Conservation (phyloP, 257 asterid genomes). For the Nemophila menziesii region DNA sequence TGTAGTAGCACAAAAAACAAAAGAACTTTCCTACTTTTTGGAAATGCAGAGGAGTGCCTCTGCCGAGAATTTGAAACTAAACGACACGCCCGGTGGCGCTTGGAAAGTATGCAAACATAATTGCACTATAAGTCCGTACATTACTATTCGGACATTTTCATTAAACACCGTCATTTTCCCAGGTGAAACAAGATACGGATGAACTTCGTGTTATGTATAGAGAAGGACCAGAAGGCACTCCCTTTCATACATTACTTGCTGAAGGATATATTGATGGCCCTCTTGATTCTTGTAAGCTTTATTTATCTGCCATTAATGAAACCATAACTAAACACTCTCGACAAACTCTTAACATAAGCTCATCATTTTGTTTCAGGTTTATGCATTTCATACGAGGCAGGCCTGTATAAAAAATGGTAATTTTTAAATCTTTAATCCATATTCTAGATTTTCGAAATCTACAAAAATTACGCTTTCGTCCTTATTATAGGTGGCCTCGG, state of each 20-base stretch:
- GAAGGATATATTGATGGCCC: conserved; percentile 97
- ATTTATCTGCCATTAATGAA: conserved; percentile 5
- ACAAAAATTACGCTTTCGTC: too few species aligned
- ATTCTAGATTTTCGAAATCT: too few species aligned
- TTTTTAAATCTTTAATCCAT: too few species aligned
- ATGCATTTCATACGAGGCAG: conserved; percentile 70
- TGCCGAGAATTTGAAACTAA: conserved; percentile 28
- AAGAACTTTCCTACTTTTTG: conserved; percentile 52
- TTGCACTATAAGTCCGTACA: too few species aligned
- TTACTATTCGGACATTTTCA: conserved; percentile 3
- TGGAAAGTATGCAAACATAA: too few species aligned
- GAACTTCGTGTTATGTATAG: conserved; percentile 86
- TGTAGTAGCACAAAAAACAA: conserved; percentile 50
- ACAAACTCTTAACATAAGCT: conserved; percentile 5
- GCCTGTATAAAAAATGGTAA: conserved; percentile 65
- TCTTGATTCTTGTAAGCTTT: conserved; percentile 73
- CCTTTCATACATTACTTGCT: conserved; percentile 64
- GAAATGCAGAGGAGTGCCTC: conserved; percentile 75
- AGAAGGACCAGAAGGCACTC: conserved; percentile 91
- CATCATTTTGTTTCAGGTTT: conserved; percentile 37
- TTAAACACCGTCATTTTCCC: conserved; percentile 12
- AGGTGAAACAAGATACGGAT: conserved; percentile 80
- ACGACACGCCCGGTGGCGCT: conserved; percentile 20
- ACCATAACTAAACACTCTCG: background rate
- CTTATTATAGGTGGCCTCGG: conserved; percentile 85